phyloP scores from a whole-genome alignment of 768 basidiomycete species.

The Ephemerocybe angulata region DNA sequence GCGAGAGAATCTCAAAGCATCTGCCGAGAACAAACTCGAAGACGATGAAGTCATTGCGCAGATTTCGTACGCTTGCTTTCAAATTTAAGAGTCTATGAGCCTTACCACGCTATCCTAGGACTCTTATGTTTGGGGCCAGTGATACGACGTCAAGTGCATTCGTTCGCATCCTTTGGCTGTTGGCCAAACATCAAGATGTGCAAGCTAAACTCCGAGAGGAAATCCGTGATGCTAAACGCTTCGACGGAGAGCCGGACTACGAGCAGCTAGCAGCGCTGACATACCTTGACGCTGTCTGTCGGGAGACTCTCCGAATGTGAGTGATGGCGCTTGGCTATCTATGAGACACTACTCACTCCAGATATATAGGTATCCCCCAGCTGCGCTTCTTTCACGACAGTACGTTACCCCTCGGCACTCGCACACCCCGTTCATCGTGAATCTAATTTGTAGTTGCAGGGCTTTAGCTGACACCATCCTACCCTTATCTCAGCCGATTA shows the following conservation, averaged over 20 bases:
- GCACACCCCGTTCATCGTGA: neutral
- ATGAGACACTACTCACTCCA: neutral
- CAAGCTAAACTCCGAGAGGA: conserved; percentile 38
- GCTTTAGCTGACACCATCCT: conserved; percentile 25
- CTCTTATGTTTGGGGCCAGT: conserved; percentile 37
- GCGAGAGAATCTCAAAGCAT: conserved; percentile 33
- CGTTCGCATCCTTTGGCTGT: conserved; percentile 28
- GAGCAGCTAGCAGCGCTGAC: conserved; percentile 35
- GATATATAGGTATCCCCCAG: conserved; percentile 2
- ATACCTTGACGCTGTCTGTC: conserved; percentile 38
- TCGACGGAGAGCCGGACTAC: conserved; percentile 26
- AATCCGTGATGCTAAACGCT: conserved; percentile 24
- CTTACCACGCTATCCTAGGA: conserved; percentile 16
- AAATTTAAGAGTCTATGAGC: no score
- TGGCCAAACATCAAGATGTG: conserved; percentile 31
- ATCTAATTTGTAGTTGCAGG: conserved; percentile 7
- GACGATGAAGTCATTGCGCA: conserved; percentile 40
- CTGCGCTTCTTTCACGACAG: neutral
- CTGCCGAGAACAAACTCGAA: conserved; percentile 27
- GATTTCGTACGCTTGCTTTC: conserved; percentile 18
- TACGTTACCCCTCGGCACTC: neutral
- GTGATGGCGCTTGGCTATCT: conserved; percentile 1
- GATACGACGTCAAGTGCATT: conserved; percentile 42
- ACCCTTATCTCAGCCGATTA: conserved; percentile 43
- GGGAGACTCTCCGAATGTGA: conserved; percentile 38